phyloP scores from a whole-genome alignment of 78 protist species.

The Dictyostelium capitatum region DNA sequence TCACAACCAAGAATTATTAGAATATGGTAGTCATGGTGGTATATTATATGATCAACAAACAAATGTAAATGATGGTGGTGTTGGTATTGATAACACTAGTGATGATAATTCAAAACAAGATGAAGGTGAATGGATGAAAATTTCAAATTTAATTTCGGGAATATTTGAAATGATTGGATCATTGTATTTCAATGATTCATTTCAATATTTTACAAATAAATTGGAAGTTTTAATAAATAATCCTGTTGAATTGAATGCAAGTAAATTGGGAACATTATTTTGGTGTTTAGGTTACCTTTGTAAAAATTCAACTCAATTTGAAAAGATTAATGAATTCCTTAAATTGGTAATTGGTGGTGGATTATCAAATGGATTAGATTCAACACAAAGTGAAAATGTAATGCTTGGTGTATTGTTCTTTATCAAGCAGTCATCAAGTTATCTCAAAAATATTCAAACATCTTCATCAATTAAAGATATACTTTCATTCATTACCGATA shows the following conservation, averaged over 20 bases:
- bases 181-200: slow-evolving; percentile 8
- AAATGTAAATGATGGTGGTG: not conserved
- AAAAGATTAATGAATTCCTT: not conserved
- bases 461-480: not conserved
- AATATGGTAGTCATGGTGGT: not conserved
- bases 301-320: not conserved
- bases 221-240: not conserved
- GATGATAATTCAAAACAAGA: not conserved
- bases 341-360: not conserved
- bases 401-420: slow-evolving; percentile 5
- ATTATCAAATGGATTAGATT: too few species aligned
- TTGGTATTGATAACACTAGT: not conserved
- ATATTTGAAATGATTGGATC: not conserved
- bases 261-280: slow-evolving; percentile 16
- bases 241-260: not conserved
- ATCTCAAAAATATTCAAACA: not conserved
- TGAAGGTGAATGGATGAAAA: not conserved
- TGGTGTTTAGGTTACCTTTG: slow-evolving; percentile 35
- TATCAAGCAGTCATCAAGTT: not conserved
- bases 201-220: not conserved
- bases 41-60: not conserved
- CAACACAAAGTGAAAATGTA: not conserved
- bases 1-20: not conserved
- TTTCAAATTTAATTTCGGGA: not conserved
- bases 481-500: not conserved